A percentile compares a stretch with the other conserved stretches of the same genome.
phyloP scores from a whole-genome alignment of 192 early-diverging fungal genomes.

The Pilaira anomala region DNA sequence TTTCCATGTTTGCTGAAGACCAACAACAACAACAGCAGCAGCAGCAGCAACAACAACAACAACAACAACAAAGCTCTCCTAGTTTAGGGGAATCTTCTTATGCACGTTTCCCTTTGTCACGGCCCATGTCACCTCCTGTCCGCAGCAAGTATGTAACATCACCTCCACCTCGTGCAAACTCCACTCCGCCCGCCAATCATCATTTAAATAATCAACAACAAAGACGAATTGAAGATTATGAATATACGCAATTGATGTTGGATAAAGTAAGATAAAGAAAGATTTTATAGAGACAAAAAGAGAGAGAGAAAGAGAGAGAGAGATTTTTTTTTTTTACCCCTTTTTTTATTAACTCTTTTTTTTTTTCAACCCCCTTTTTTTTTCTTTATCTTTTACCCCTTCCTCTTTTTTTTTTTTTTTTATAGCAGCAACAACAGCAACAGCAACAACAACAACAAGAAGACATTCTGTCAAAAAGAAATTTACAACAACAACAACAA shows the following conservation, averaged over 20 bases:
- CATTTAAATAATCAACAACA: constrained; percentile 6
- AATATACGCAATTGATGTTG: constrained; percentile 10
- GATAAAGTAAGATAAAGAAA: not conserved
- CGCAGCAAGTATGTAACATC: constrained; percentile 19
- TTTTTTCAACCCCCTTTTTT: too few relatives aligned
- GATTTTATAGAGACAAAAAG: not conserved
- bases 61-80: not conserved
- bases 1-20: constrained; percentile 1
- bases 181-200: constrained; percentile 23
- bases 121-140: constrained; percentile 23
- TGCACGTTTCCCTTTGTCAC: constrained; percentile 16
- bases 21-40: too few relatives aligned
- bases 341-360: too few relatives aligned
- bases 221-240: constrained; percentile 15
- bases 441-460: not conserved
- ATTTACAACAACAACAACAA: constrained; percentile 8
- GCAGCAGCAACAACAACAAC: too few relatives aligned
- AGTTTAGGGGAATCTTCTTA: constrained; percentile 4
- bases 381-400: too few relatives aligned
- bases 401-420: not conserved
- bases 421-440: not conserved
- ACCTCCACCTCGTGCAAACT: constrained; percentile 22
- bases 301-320: too few relatives aligned
- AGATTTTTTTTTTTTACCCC: too few relatives aligned
- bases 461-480: constrained; percentile 9